phyloP scores from a whole-genome alignment of 192 early-diverging fungal species.

The Coemansia sp. region DNA sequence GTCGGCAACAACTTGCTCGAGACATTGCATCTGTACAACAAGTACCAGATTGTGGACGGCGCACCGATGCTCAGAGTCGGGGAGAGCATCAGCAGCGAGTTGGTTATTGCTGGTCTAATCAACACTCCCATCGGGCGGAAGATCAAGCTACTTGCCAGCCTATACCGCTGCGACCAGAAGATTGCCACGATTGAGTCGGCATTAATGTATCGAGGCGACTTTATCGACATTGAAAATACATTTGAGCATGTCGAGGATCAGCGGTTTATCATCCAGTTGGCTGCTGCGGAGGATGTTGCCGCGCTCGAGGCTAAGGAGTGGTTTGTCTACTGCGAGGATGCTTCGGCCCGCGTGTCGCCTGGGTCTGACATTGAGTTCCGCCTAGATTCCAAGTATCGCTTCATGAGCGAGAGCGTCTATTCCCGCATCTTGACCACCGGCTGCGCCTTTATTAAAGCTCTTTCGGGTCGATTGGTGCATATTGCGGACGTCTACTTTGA shows the following conservation, averaged over 20 bases:
- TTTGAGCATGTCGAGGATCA: slow-evolving; percentile 73
- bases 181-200: slow-evolving; percentile 72
- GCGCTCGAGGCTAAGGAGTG: slow-evolving; percentile 84
- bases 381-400: slow-evolving; percentile 69
- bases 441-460: slow-evolving; percentile 50
- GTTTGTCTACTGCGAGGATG: slow-evolving; percentile 56
- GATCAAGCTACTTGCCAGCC: slow-evolving; percentile 69
- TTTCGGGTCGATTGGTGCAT: slow-evolving; percentile 62
- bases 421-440: slow-evolving; percentile 72
- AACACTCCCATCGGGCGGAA: slow-evolving; percentile 82
- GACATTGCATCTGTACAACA: slow-evolving; percentile 86
- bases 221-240: slow-evolving; percentile 68
- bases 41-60: slow-evolving; percentile 68
- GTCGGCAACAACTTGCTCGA: slow-evolving; percentile 80
- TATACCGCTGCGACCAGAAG: slow-evolving; percentile 59
- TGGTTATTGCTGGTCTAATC: slow-evolving; percentile 71
- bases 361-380: slow-evolving; percentile 71
- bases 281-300: slow-evolving; percentile 71
- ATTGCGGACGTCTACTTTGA: slow-evolving; percentile 78
- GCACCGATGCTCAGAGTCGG: neutral
- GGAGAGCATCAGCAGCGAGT: slow-evolving; percentile 43
- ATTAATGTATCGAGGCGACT: slow-evolving; percentile 81
- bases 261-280: slow-evolving; percentile 65
- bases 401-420: slow-evolving; percentile 60
- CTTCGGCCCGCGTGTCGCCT: slow-evolving; percentile 49